Conservation (phyloP, 1,139 yeast species). For the Hyphopichia fennica region DNA sequence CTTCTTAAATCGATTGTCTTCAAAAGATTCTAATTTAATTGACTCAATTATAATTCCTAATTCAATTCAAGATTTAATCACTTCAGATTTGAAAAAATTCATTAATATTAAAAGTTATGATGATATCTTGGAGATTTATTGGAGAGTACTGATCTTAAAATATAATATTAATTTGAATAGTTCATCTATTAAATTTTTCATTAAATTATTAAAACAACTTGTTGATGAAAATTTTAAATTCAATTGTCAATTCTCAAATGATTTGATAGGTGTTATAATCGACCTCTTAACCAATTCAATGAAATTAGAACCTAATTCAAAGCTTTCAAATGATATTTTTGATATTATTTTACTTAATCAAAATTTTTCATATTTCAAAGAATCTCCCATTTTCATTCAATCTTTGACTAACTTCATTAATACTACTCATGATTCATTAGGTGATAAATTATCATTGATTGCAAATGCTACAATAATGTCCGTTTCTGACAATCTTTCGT, state of each 20-base stretch:
- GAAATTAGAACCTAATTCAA: constrained; percentile 3
- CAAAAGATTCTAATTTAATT: constrained; percentile 11
- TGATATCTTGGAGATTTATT: constrained; percentile 32
- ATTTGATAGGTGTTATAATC: constrained; percentile 15
- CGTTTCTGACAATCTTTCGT: constrained; percentile 33
- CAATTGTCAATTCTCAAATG: constrained; percentile 16
- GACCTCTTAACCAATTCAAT: constrained; percentile 10
- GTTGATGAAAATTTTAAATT: constrained; percentile 9
- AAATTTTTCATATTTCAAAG: constrained; percentile 14
- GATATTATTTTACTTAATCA: constrained; percentile 1
- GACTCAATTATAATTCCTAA: constrained; percentile 12
- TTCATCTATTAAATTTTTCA: constrained; percentile 8
- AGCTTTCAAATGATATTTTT: constrained; percentile 6
- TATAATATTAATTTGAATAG: constrained; percentile 13
- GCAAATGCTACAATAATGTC: neutral
- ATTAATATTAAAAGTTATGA: constrained; percentile 12
- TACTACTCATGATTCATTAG: neutral
- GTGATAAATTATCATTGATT: neutral
- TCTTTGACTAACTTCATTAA: constrained; percentile 17
- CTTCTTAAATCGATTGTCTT: constrained; percentile 33
- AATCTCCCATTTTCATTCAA: constrained; percentile 22
- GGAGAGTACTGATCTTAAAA: constrained; percentile 37
- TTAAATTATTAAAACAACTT: constrained; percentile 12
- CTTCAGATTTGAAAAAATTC: constrained; percentile 10
- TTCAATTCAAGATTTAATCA: constrained; percentile 10